Percentiles rank a stretch among this genome's conserved stretches.
Conservation (phyloP, 2,329 filamentous ascomycete species). For the Monilinia aucupariae region DNA sequence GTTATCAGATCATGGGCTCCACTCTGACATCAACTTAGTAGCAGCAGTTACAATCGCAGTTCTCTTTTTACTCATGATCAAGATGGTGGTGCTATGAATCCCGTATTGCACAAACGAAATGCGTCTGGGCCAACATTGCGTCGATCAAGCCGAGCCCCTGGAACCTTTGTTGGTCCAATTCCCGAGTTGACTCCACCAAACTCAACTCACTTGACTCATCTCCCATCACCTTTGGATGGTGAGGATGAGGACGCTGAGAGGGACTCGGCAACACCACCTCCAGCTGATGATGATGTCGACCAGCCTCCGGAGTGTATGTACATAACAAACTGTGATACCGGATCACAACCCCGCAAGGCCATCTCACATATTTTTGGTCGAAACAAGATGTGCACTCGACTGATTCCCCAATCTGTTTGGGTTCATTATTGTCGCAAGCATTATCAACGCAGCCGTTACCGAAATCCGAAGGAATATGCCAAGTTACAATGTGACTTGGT, state of each 20-base stretch:
- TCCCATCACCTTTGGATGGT: constrained; percentile 21
- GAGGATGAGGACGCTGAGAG: constrained; percentile 6
- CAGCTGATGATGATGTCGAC: constrained; percentile 17
- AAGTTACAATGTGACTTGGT: constrained; percentile 60
- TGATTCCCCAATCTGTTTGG: constrained; percentile 66
- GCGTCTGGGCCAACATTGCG: constrained; percentile 10
- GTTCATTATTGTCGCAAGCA: constrained; percentile 75
- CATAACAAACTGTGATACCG: constrained; percentile 52
- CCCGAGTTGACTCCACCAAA: constrained; percentile 31
- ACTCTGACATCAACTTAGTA: neutral
- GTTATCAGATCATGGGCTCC: neutral
- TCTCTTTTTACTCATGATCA: neutral
- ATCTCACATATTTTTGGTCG: constrained; percentile 79
- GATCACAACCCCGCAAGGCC: constrained; percentile 62
- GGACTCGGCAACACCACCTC: constrained; percentile 27
- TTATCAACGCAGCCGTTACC: constrained; percentile 70
- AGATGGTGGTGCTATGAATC: neutral
- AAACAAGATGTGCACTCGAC: constrained; percentile 71
- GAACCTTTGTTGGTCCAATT: constrained; percentile 14
- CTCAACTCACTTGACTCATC: constrained; percentile 28
- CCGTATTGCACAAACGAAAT: constrained; percentile 14
- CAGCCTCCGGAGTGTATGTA: constrained; percentile 45
- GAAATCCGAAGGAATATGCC: constrained; percentile 57
- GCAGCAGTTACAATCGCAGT: neutral
- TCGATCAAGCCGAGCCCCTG: constrained; percentile 4